Percentiles rank a stretch among this genome's conserved stretches.
phyloP scores from a whole-genome alignment of 768 basidiomycete genomes.

The Lentinula sp. region DNA sequence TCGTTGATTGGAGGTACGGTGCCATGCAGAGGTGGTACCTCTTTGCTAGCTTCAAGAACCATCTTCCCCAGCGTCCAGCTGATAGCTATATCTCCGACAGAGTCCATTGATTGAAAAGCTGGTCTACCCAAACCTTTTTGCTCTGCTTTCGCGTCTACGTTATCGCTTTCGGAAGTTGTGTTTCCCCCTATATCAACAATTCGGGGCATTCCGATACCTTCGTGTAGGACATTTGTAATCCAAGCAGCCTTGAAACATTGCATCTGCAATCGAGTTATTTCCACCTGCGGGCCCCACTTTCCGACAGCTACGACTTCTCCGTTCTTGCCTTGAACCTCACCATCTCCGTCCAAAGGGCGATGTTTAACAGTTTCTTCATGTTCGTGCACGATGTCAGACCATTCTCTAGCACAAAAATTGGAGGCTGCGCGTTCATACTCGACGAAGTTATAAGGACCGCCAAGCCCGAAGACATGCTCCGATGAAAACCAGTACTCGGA shows the following conservation, averaged over 20 bases:
- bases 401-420: slow-evolving; percentile 75
- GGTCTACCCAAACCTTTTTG: slow-evolving; percentile 79
- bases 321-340: slow-evolving; percentile 48
- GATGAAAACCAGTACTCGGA: slow-evolving; percentile 99
- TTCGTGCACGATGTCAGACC: slow-evolving; percentile 67
- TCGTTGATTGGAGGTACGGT: slow-evolving; percentile 58
- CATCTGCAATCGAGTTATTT: slow-evolving; percentile 84
- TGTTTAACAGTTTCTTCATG: slow-evolving; percentile 47
- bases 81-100: slow-evolving; percentile 90
- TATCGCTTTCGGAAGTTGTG: slow-evolving; percentile 53
- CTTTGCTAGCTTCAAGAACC: slow-evolving; percentile 95
- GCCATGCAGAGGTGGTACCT: slow-evolving; percentile 48
- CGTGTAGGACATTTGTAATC: slow-evolving; percentile 93
- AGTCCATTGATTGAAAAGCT: slow-evolving; percentile 88
- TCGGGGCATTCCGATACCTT: slow-evolving; percentile 92
- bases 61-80: slow-evolving; percentile 99
- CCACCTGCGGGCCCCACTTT: slow-evolving; percentile 70
- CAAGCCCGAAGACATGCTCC: slow-evolving; percentile 92
- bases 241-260: slow-evolving; percentile 99
- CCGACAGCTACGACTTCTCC: slow-evolving; percentile 60
- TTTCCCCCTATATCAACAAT: slow-evolving; percentile 86
- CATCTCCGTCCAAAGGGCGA: slow-evolving; percentile 53
- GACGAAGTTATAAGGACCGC: slow-evolving; percentile 93
- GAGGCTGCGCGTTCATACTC: slow-evolving; percentile 93
- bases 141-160: slow-evolving; percentile 70